Evolutionary conservation across 257 asterid species (phyloP), one percentile per base, ranked within the genome.

Genomic region (Thymus mandschuricus): DNA sequence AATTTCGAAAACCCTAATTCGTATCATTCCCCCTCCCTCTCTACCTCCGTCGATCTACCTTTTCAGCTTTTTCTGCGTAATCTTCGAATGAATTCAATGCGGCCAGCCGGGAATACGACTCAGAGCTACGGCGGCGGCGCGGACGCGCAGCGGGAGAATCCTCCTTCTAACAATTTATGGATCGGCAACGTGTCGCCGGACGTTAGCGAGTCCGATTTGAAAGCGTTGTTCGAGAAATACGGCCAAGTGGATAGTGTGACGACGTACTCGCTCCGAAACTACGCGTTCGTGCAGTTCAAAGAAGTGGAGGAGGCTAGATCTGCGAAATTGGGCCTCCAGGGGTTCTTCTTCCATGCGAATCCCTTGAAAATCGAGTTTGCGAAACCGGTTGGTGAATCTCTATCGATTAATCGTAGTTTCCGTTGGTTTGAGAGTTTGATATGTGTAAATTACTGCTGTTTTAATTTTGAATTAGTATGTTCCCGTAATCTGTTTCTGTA

Each of bases 111-210:
- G 45, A 51, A 68, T 68, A 68, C 69, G 51, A 10, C 34, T 51
- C 81, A 68, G 61, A 35, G 58, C 78, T 63, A 60, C 69, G 85
- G 54, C 66, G 79, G 52, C 74, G 74, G 66, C 69, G 63, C 69
- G 78, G 79, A 66, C 56, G 77, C 50, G 31, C 76, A 64, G 60
- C 76, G 78, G 58, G 81, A 63, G 60, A 91, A 88, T 55, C 90
- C 90, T 64, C 90, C 96, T 54, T 86, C 99, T 48, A 89, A 87
- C 54, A 94, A 85, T 68, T 76, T 94, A 2, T 94, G 99, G 99
- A 86, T 94, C 57, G 99, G 99, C 0, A 94, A 89, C 73, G 78
- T 94, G 52, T 59, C 90, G 3, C 66, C 85, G 1, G 97, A 84
- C 29, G 97, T 88, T 1, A 84, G 79, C 48, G 97, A 94, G 28